Percentiles rank a stretch among this genome's conserved stretches.
Conservation (phyloP, 345 rosid genomes). For the Ceriops tagal region DNA sequence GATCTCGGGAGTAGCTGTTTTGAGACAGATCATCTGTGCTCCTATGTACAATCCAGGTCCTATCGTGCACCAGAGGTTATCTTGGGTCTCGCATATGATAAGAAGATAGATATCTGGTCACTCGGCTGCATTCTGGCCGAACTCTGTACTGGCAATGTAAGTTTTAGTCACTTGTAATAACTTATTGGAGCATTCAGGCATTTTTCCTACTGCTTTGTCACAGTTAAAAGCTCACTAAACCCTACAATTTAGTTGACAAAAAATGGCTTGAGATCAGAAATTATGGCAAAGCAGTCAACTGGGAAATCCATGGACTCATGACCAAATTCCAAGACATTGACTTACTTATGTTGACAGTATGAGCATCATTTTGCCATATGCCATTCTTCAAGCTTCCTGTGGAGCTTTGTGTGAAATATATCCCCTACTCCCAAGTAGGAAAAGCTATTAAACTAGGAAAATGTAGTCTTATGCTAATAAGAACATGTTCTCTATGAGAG, state of each 20-base stretch:
- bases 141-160: conserved; percentile 97
- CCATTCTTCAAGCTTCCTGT: no score
- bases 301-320: no score
- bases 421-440: no score
- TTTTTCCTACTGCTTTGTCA: background rate
- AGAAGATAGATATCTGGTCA: conserved; percentile 98
- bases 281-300: no score
- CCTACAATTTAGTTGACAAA: background rate
- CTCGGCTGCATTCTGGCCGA: conserved; percentile 99
- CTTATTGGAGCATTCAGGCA: background rate
- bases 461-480: no score
- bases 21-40: conserved; percentile 96
- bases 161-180: conserved; percentile 27
- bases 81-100: conserved; percentile 88
- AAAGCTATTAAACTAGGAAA: no score
- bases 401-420: no score
- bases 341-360: no score
- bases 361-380: no score
- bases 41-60: conserved; percentile 97
- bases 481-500: no score
- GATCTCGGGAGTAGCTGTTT: conserved; percentile 99
- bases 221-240: background rate
- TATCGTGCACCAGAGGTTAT: conserved; percentile 99
- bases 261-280: no score
- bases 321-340: no score